Evolutionary conservation across 192 early-diverging fungal genomes (phyloP).

Genomic region (Coemansia sp.): DNA sequence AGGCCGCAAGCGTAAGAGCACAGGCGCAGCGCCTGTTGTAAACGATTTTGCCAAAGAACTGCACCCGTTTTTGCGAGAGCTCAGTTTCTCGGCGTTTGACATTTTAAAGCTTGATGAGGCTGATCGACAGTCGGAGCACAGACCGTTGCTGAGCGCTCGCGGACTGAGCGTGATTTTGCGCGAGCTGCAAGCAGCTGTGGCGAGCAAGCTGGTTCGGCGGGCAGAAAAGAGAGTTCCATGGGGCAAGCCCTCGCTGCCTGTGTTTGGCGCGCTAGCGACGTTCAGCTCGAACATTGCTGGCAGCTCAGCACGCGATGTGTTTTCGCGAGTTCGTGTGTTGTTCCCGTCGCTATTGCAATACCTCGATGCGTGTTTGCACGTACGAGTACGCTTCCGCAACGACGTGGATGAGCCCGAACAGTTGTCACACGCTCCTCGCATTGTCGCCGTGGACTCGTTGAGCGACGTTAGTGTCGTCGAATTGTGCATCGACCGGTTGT

Average conservation of each 20-base stretch:
- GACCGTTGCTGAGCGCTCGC: constrained; percentile 17
- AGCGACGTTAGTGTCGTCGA: constrained; percentile 21
- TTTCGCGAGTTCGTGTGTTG: constrained; percentile 12
- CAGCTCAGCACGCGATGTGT: constrained; percentile 29
- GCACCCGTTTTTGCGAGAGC: constrained; percentile 36
- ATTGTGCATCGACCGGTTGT: constrained; percentile 28
- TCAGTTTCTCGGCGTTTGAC: constrained; percentile 42
- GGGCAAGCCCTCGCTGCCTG: background rate
- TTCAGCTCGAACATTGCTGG: constrained; percentile 40
- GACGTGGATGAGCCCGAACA: constrained; percentile 8
- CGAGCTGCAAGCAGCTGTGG: constrained; percentile 26
- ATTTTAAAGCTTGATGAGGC: constrained; percentile 10
- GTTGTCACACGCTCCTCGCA: background rate
- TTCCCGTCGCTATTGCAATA: constrained; percentile 41
- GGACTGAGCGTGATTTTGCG: constrained; percentile 31
- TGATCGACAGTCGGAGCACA: background rate
- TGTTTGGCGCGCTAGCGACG: constrained; percentile 26
- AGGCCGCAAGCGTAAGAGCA: constrained; percentile 30
- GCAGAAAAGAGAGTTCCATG: constrained; percentile 26
- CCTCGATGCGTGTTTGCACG: constrained; percentile 28
- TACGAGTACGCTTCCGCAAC: constrained; percentile 24
- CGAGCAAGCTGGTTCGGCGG: constrained; percentile 35
- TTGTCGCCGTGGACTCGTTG: constrained; percentile 13
- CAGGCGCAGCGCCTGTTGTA: background rate
- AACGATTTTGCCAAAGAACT: constrained; percentile 25